phyloP scores from a whole-genome alignment of 1,284 basidiomycete species.

The Boletus sp. region DNA sequence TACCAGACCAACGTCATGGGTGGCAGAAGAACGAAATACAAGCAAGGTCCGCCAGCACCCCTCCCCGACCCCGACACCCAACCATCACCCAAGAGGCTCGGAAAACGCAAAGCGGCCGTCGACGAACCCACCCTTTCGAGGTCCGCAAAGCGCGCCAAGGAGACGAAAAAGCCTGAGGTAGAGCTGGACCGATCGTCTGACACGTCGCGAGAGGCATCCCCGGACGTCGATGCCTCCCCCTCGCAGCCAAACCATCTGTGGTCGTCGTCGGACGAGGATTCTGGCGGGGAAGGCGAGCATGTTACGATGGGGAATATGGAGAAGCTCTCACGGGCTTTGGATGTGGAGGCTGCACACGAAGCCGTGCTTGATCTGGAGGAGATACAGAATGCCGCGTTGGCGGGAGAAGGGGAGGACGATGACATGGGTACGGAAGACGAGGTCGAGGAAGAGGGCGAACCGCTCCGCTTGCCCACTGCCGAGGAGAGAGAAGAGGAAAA shows the following conservation, averaged over 20 bases:
- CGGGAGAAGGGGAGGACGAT: conserved; percentile 49
- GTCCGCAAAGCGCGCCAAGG: conserved; percentile 58
- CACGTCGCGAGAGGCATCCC: conserved; percentile 19
- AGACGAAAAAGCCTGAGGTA: conserved; percentile 31
- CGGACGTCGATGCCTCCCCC: conserved; percentile 16
- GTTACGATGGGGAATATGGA: conserved; percentile 76
- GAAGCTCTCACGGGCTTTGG: conserved; percentile 67
- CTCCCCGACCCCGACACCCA: conserved; percentile 40
- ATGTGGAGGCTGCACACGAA: conserved; percentile 60
- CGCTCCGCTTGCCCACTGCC: conserved; percentile 74
- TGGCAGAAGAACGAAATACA: conserved; percentile 86
- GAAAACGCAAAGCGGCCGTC: conserved; percentile 70
- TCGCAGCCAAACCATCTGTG: conserved; percentile 22
- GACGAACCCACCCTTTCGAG: conserved; percentile 37
- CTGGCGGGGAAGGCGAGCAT: conserved; percentile 49
- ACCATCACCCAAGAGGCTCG: conserved; percentile 52
- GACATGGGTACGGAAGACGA: conserved; percentile 53
- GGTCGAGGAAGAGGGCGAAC: conserved; percentile 54
- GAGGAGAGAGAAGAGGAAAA: conserved; percentile 82
- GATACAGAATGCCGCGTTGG: conserved; percentile 48
- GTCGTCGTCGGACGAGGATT: conserved; percentile 43
- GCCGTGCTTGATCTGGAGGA: conserved; percentile 69
- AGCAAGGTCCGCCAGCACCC: conserved; percentile 77
- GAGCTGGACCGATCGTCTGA: conserved; percentile 16
- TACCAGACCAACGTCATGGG: conserved; percentile 23